Base-by-base conservation (phyloP, 306 rosid genomes). In the Malus asiatica region DNA sequence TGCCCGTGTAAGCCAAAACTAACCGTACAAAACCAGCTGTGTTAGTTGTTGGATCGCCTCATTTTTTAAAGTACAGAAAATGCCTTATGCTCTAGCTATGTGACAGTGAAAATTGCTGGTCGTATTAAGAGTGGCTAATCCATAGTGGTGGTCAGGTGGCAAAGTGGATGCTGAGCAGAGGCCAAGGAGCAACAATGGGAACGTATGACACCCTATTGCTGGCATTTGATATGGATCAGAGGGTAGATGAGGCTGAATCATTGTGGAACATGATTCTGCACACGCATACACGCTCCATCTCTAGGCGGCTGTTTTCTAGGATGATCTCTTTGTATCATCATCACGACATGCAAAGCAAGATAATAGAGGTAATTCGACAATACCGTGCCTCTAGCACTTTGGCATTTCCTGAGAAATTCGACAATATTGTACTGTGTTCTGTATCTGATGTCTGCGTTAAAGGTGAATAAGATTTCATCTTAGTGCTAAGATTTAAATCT, bases 111-210 rank as follows among this genome's bases (percentile, higher is more conserved):
- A 29, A 1, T 62, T 63, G 62, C 18, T 68, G 61, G 32, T 30
- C 46, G 68, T 30, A 48, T 57, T 29, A 52, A 62, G 78, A 22
- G 55, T 80, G 74, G 70, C 73, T 65, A 72, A 60, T 77, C 66
- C 66, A 80, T 10, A 30, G 62, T 61, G 66, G 63, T 79, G 52
- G 66, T 74, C 86, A 95, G 99, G 87, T 95, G 80, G 93, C 99
- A 11, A 95, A 95, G 86, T 92, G 97, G 97, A 90, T 92, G 99
- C 64, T 92, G 86, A 88, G 97, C 93, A 92, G 85, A 86, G 99
- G 97, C 65, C 97, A 92, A 81, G 97, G 98, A 68, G 84, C 90
- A 74, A 95, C 99, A 72, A 88, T 95, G 96, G 97, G 92, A 81
- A 92, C 97, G 4, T 95, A 89, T 30, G 97, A 92, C 79, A 85